These are phyloP conservation scores for Geosmithia putterillii DNA, from an alignment of 2,329 filamentous ascomycete genomes.

Conservation along the genomic window DNA sequence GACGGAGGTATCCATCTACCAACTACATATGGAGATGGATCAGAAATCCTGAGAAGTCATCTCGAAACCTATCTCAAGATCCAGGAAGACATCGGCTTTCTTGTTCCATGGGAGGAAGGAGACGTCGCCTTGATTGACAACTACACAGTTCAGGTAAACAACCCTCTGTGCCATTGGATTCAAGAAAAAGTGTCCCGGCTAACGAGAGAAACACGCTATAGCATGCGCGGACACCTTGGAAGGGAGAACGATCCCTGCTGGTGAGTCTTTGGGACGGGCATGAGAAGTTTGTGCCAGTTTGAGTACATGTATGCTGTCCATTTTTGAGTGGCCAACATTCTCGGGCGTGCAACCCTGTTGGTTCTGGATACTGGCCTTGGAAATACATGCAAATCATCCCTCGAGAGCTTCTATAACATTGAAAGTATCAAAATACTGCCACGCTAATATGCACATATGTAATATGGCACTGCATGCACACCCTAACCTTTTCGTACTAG, in stretches of 20 bases:
- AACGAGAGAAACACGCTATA: neutral
- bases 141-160: slow-evolving; percentile 1
- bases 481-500: too few relatives aligned
- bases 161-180: neutral
- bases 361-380: too few relatives aligned
- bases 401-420: too few relatives aligned
- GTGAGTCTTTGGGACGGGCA: slow-evolving; percentile 1
- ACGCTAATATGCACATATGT: too few relatives aligned
- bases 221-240: neutral
- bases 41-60: neutral
- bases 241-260: neutral
- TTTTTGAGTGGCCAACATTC: too few relatives aligned
- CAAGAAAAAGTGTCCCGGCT: neutral
- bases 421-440: too few relatives aligned
- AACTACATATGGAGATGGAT: slow-evolving; percentile 1
- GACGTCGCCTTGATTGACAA: slow-evolving; percentile 1
- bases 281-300: neutral
- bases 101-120: neutral
- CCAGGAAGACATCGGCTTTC: neutral
- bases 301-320: too few relatives aligned
- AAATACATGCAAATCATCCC: too few relatives aligned
- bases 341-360: too few relatives aligned
- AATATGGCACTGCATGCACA: too few relatives aligned
- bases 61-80: slow-evolving; percentile 1
- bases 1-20: slow-evolving; percentile 1